phyloP scores from a whole-genome alignment of 495 filamentous ascomycete genomes.

The Neurospora africana region DNA sequence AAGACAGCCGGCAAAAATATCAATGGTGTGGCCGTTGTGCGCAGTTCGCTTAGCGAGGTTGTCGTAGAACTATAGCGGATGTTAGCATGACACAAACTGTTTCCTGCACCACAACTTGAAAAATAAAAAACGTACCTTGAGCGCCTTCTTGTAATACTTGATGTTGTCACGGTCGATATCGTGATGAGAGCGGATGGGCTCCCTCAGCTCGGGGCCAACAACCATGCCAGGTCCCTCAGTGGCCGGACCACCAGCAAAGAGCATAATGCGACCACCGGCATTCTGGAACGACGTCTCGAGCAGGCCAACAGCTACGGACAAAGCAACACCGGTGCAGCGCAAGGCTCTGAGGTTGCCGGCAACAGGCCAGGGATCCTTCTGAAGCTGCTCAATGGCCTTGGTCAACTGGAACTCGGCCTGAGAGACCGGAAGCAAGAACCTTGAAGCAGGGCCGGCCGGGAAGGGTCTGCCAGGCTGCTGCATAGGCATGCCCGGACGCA shows the following conservation, averaged over 20 bases:
- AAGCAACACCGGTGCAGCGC: constrained; percentile 89
- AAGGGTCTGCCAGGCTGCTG: constrained; percentile 63
- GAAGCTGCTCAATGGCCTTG: constrained; percentile 89
- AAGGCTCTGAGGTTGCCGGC: constrained; percentile 86
- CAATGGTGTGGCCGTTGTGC: constrained; percentile 94
- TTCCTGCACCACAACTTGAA: not conserved
- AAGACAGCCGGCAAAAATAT: constrained; percentile 96
- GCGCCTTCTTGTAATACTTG: constrained; percentile 98
- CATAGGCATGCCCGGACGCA: constrained; percentile 70
- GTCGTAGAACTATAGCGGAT: constrained; percentile 74
- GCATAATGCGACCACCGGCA: constrained; percentile 89
- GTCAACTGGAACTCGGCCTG: constrained; percentile 98
- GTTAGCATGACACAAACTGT: constrained; percentile 11
- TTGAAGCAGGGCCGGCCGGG: constrained; percentile 68
- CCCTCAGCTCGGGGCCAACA: constrained; percentile 91
- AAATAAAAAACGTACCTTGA: constrained; percentile 64
- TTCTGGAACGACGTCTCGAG: constrained; percentile 94
- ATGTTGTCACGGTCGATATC: constrained; percentile 98
- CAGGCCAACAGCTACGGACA: constrained; percentile 88
- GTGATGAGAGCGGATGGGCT: constrained; percentile 96
- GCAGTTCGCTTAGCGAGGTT: constrained; percentile 90
- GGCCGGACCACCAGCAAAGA: constrained; percentile 89
- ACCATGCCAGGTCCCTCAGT: constrained; percentile 97
- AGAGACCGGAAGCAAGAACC: constrained; percentile 90
- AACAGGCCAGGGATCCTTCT: constrained; percentile 97